Evolutionary conservation across 768 basidiomycete genomes (phyloP).

Genomic region (Serendipita sp.): DNA sequence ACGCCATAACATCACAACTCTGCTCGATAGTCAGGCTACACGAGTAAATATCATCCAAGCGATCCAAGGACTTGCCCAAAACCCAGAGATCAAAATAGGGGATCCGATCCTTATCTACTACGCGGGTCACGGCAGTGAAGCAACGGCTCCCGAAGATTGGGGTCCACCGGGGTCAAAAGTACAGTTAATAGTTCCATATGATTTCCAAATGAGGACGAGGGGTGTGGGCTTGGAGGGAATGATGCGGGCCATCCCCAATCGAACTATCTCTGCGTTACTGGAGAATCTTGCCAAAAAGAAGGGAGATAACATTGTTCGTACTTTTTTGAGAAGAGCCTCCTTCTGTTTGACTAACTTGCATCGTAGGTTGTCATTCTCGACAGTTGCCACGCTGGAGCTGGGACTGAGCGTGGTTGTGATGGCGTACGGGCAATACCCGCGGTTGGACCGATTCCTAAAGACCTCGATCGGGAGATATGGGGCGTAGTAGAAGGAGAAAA

Average conservation of each 20-base stretch:
- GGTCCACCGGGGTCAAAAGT: conserved; percentile 19
- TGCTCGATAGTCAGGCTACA: conserved; percentile 26
- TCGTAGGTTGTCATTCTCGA: conserved; percentile 53
- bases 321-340: neutral
- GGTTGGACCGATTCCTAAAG: conserved; percentile 15
- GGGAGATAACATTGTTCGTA: conserved; percentile 45
- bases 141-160: conserved; percentile 21
- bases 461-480: conserved; percentile 42
- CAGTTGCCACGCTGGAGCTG: conserved; percentile 39
- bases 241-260: conserved; percentile 52
- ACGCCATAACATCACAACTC: conserved; percentile 25
- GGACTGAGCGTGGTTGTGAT: conserved; percentile 16
- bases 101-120: conserved; percentile 29
- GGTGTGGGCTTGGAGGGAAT: no score
- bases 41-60: conserved; percentile 22
- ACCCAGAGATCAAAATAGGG: conserved; percentile 13
- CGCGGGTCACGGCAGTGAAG: conserved; percentile 29
- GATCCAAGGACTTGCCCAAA: conserved; percentile 15
- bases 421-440: neutral
- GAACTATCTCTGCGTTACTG: conserved; percentile 48
- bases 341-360: neutral
- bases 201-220: conserved; percentile 14
- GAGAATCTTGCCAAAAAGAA: conserved; percentile 39
- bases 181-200: conserved; percentile 24
- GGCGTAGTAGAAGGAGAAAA: conserved; percentile 14